phyloP scores from a whole-genome alignment of 1,284 basidiomycete species.

The Naganishia cerealis region DNA sequence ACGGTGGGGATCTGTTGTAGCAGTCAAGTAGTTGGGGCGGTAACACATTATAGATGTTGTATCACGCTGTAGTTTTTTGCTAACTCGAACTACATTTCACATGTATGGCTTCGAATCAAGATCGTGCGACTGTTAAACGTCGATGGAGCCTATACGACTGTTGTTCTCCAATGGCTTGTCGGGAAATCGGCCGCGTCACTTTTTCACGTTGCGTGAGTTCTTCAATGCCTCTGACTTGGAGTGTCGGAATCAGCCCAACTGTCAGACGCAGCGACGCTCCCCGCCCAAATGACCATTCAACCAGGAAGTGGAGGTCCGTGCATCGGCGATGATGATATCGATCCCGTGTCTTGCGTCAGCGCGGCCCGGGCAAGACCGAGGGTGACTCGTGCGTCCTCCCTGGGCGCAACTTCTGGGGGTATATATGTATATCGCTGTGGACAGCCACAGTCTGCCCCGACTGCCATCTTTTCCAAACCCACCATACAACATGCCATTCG shows the following conservation, averaged over 20 bases:
- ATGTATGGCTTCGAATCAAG: no score
- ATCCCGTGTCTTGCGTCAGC: neutral
- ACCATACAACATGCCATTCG: slow-evolving; percentile 30
- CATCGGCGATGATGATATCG: neutral
- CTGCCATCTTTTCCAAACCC: neutral
- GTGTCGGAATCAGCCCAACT: no score
- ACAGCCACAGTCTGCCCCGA: neutral
- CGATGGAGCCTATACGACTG: no score
- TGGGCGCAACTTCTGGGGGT: neutral
- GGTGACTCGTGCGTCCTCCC: neutral
- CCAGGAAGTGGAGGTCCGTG: neutral
- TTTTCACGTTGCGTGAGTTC: no score
- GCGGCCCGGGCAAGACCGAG: neutral
- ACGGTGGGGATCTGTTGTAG: slow-evolving; percentile 18
- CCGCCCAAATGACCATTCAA: no score
- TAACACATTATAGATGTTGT: neutral
- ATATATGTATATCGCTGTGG: neutral
- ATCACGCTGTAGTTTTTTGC: no score
- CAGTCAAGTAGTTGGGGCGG: neutral
- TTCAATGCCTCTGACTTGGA: no score
- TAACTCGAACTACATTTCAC: no score
- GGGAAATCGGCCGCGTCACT: no score
- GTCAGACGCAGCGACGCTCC: no score
- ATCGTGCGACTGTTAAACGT: no score
- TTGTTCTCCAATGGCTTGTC: no score